Evolutionary conservation across 1,284 basidiomycete species (phyloP), one percentile per base, ranked within the genome.

Genomic region (Ganoderma lucidum): DNA sequence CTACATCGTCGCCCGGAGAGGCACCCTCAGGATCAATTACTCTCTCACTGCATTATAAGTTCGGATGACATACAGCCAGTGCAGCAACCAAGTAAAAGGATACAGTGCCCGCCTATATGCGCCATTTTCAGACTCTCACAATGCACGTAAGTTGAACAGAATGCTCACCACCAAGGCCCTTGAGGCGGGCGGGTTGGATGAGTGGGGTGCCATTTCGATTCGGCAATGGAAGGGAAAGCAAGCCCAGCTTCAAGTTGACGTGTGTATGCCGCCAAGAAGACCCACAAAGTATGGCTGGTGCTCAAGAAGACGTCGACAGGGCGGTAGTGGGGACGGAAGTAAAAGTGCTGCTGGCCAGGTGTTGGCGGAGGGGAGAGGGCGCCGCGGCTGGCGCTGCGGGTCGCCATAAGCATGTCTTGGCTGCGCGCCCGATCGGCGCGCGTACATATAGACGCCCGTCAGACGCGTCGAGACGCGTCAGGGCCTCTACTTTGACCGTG

Each of bases 51-150:
- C 9, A n/a, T 56, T 56, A 45, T 9, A 63, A 19, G 55, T 23
- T 14, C 37, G n/a, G 53, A 62, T 42, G 59, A 88, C 93, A 75
- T 81, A 95, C 93, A 76, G 93, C 86, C 63, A 95, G 81, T 30
- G 93, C 93, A 66, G 93, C 93, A n/a, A 94, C 87, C 59, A 95
- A 85, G 77, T 95, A 95, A 81, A 95, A 95, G 37, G 84, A 78
- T 10, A 93, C 91, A 5, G 92, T 92, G 44, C 86, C 90, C 55
- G 79, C 84, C 91, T 93, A 60, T 30, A 59, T 63, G 59, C 23
- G 30, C 37, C 48, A 41, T 48, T 45, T 35, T 56, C 41, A 28
- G 55, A 51, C 30, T 37, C 30, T 61, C 53, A 15, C 44, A 65
- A 44, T 30, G 10, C 12, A 23, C n/a, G 30, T 30, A 41, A 9